Evolutionary conservation across 495 filamentous ascomycete species (phyloP).

Genomic region (Achaetomiella virescens): DNA sequence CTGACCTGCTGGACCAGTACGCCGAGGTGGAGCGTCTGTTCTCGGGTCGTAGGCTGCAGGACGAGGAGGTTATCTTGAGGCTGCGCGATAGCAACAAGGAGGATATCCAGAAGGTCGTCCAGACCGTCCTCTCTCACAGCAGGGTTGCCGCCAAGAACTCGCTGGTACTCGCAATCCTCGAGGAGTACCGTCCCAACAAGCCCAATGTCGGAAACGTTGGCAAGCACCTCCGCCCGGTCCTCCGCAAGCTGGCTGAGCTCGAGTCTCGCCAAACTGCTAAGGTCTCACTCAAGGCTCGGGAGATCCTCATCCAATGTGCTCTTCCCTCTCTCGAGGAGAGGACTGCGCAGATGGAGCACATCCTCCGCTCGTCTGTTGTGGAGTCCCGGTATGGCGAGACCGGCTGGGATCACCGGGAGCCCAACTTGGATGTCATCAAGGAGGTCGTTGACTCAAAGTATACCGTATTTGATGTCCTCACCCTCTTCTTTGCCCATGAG

Average conservation of each 20-base stretch:
- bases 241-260: conserved; percentile 83
- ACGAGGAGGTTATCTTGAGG: conserved; percentile 91
- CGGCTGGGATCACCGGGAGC: conserved; percentile 93
- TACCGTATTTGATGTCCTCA: conserved; percentile 93
- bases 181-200: conserved; percentile 92
- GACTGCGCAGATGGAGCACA: conserved; percentile 95
- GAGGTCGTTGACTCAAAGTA: conserved; percentile 98
- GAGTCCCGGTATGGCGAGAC: conserved; percentile 96
- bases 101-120: conserved; percentile 71
- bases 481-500: conserved; percentile 86
- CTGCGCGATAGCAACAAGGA: conserved; percentile 96
- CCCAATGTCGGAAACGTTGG: conserved; percentile 80
- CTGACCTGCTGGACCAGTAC: conserved; percentile 70
- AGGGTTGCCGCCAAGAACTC: conserved; percentile 91
- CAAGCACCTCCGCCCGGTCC: conserved; percentile 76
- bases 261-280: conserved; percentile 85
- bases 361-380: conserved; percentile 92
- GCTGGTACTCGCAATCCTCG: conserved; percentile 82
- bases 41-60: conserved; percentile 73
- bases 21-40: conserved; percentile 79
- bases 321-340: conserved; percentile 94
- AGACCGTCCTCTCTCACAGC: conserved; percentile 89
- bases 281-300: conserved; percentile 92
- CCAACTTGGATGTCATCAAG: conserved; percentile 77
- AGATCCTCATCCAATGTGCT: conserved; percentile 94